Evolutionary conservation across 2,329 filamentous ascomycete species (phyloP), one percentile per base, ranked within the genome.

Genomic region (Cucurbitaria berberidis): DNA sequence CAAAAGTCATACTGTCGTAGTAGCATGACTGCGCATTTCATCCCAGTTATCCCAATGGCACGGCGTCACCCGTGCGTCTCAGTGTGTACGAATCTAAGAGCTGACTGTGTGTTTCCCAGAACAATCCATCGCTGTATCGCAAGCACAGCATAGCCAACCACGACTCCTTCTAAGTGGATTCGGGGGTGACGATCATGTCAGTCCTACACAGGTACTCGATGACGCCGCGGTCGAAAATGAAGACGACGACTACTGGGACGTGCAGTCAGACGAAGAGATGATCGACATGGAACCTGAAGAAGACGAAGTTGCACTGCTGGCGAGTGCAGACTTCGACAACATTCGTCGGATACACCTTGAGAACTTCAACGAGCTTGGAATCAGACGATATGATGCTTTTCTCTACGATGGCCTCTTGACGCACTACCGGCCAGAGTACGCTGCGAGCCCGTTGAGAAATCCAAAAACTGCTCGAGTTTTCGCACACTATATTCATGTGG

Each of bases 401-500:
- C 66, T 81, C n/a, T 78, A 77, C 51, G 72, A 74, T 10, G 79
- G 78, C 5, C 76, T 80, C 29, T 63, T 82, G 48, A 75, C 77
- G 24, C 64, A 70, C 4, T 82, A 82, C 55, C 73, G 71, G 30
- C 72, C 78, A 2, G 79, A 82, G 59, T 70, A 76, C 59, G 76
- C 76, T 45, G 80, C 80, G 9, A 82, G 78, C 34, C 93, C 95
- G 27, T 78, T 97, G 24, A 90, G 87, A 62, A 91, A 97, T 60
- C 84, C 86, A 2, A 87, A 89, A 59, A 93, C 91, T 10, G 88
- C 91, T 13, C 84, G 88, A 26, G 87, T 96, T 6, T 98, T 98
- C 72, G 89, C 89, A 73, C 92, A 98, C 74, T 98, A 97, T 72
- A 86, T 98, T 41, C 89, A 91, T 62, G 89, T 95, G 6, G 64